Base-by-base conservation (phyloP, 1,139 yeast species). In the Geotrichum restrictum region DNA sequence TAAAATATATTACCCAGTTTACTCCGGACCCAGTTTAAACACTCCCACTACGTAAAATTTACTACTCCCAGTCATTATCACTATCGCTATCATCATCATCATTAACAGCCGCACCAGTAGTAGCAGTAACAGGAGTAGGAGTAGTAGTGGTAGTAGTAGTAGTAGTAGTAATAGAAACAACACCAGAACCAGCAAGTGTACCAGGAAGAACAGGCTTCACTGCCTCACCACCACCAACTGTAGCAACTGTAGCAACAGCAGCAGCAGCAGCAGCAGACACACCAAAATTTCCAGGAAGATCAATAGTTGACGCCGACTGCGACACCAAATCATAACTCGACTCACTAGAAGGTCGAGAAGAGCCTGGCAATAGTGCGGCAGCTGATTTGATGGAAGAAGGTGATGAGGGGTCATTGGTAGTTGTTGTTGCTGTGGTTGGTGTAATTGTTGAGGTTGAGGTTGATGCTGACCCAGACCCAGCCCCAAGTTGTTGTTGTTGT, bases 281-380 rank as follows among this genome's bases (percentile, higher is more conserved):
- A 10, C 49, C 49, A 45, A 32, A 49, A 48, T 55, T 58, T 24
- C 48, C 58, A 36, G 49, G 56, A 54, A 56, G 58, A 51, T 68
- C 72, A 36, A 68, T 60, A 6, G 68, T 65, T 1, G 77, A 71
- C 7, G 67, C 62, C 32, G 65, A 61, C 24, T 70, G 68, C 11
- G 74, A 69, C 24, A 72, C 71, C 48, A 72, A 57, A 52, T 73
- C 75, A 56, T 73, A 74, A 42, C 74, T 69, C 10, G 69, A 66
- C 47, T 73, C 77, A 45, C 74, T 70, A 2, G 76, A 69, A 3
- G 71, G 67, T 10, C 74, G 58, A 0, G 74, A 63, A 22, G 51
- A 45, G 16, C 22, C 39, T 7, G 51, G 31, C 36, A 39, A 27
- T n/a, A n/a, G n/a, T n/a, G n/a, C n/a, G 10, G 34, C 5, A 7